Evolutionary conservation across 371 early-diverging fungal genomes (phyloP), one percentile per base, ranked within the genome.

Genomic region (Apophysomyces trapeziformis): DNA sequence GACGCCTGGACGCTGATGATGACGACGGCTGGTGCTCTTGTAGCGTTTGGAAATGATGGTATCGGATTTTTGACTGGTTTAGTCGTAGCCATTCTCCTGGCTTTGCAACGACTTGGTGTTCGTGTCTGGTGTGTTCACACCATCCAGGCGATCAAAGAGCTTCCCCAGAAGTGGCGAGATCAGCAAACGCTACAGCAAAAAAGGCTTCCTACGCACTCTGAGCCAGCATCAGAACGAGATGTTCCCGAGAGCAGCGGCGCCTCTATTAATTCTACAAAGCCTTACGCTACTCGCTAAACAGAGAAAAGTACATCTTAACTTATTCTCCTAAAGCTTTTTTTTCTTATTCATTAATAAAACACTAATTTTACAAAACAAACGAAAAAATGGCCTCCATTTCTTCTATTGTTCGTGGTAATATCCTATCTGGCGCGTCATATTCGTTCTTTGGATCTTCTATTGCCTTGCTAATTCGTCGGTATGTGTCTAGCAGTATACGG

Each of bases 1-100:
- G 89, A 85, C 45, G 89, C 90, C 65, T 93, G 90, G 70, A 78
- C 84, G 1, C 69, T 91, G 45, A 80, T 92, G 85, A 70, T 92
- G 9, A 64, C 87, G 13, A 93, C 92, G 1, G 85, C 89, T 4
- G 91, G 90, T 7, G 76, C 87, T 32, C 73, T 92, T 38, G 83
- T 89, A 9, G 92, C 88, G 0, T 95, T 91, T 71, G 84, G 85
- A 54, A 90, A 93, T 67, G 95, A 92, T 65, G 95, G 94, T 44
- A 87, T 94, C 57, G 95, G 94, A 0, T 94, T 94, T 71, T 37
- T 90, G 35, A 73, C 85, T 16, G 93, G 94, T 7, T 71, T 91
- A 68, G 77, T 73, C 11, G 74, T 76, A 0, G 86, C 86, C 37
- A 59, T 79, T 47, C 58, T 83, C 3, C 70, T 89, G 14, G 68